Conservation (phyloP, 768 basidiomycete species). For the Mycena sanguinolenta region DNA sequence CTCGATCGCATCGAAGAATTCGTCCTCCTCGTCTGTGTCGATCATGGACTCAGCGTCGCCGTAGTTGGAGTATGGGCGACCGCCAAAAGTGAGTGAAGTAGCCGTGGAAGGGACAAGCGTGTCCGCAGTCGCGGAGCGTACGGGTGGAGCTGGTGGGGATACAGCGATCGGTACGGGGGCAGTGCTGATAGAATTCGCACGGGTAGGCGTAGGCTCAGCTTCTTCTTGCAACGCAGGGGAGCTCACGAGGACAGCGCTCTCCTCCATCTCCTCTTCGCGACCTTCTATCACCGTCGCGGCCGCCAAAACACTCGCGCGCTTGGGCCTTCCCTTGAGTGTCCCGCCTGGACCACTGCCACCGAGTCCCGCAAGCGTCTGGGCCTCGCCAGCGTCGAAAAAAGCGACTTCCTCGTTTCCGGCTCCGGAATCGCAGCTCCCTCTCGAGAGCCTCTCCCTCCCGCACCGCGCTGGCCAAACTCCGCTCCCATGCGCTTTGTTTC, state of each 20-base stretch:
- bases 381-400: constrained; percentile 58
- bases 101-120: constrained; percentile 33
- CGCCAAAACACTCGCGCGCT: constrained; percentile 27
- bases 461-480: constrained; percentile 88
- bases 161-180: constrained; percentile 20
- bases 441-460: constrained; percentile 89
- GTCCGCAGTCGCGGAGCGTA: constrained; percentile 32
- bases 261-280: background rate
- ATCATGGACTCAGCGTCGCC: constrained; percentile 39
- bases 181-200: background rate
- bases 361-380: constrained; percentile 35
- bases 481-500: constrained; percentile 86
- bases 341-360: constrained; percentile 22
- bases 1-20: constrained; percentile 98
- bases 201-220: constrained; percentile 2
- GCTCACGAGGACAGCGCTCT: background rate
- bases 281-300: constrained; percentile 21
- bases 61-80: constrained; percentile 28
- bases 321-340: constrained; percentile 40
- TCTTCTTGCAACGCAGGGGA: constrained; percentile 19
- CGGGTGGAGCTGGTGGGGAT: constrained; percentile 4
- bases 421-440: constrained; percentile 75
- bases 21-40: constrained; percentile 88
- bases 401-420: constrained; percentile 70
- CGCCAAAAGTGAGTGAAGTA: constrained; percentile 25